phyloP scores from a whole-genome alignment of 495 filamentous ascomycete genomes.

The Penicillium tannophilum region DNA sequence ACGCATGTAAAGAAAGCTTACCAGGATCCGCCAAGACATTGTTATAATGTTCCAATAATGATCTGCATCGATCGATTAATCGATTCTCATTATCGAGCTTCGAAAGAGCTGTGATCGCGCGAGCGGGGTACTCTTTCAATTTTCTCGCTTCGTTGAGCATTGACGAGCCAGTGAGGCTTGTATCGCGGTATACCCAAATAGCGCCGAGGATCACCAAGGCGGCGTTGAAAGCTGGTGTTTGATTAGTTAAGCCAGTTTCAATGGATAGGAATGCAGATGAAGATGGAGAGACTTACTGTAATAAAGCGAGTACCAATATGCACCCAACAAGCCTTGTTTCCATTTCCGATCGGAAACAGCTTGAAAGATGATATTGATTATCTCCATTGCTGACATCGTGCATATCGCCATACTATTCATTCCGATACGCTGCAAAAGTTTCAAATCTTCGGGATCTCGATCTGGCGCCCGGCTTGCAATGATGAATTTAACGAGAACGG shows the following conservation, averaged over 20 bases:
- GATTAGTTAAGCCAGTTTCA: not conserved
- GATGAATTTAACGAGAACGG: constrained; percentile 42
- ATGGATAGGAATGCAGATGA: not conserved
- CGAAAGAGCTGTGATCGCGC: constrained; percentile 36
- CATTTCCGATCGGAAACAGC: constrained; percentile 26
- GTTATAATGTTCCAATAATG: constrained; percentile 38
- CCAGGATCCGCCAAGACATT: constrained; percentile 26
- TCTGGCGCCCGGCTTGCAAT: constrained; percentile 30
- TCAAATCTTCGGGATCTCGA: constrained; percentile 26
- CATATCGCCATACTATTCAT: constrained; percentile 40
- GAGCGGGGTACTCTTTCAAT: constrained; percentile 22
- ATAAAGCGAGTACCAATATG: constrained; percentile 48
- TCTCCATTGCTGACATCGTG: constrained; percentile 38
- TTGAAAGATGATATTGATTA: constrained; percentile 37
- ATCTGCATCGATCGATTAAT: constrained; percentile 41
- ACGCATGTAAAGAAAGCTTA: constrained; percentile 17
- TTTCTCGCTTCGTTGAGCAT: constrained; percentile 19
- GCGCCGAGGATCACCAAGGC: constrained; percentile 39
- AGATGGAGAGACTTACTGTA: constrained; percentile 30
- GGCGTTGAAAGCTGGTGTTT: constrained; percentile 40
- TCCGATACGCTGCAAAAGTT: constrained; percentile 35
- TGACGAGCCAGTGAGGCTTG: constrained; percentile 9
- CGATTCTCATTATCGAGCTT: constrained; percentile 42
- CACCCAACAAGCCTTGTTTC: constrained; percentile 35
- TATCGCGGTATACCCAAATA: constrained; percentile 29